A percentile compares a stretch with the other conserved stretches of the same genome.
These are phyloP conservation scores for Nyctanthes arbortristis DNA, from an alignment of 257 asterid species.

Conservation along the genomic window DNA sequence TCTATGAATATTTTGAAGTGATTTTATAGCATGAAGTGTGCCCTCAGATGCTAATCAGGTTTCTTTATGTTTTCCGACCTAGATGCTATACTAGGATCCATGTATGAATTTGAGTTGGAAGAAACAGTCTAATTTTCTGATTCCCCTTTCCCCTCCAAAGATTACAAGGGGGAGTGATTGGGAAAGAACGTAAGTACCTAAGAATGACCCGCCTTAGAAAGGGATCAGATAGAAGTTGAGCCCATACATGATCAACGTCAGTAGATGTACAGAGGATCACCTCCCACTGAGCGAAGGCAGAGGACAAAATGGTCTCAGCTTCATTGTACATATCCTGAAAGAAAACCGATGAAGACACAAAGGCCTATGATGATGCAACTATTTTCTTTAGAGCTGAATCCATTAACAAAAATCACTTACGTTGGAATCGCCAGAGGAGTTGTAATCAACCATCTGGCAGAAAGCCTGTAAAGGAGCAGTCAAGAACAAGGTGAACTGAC, in stretches of 20 bases:
- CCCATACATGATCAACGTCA: conserved; percentile 84
- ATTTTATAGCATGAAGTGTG: neutral
- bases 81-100: neutral
- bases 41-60: no score
- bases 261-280: conserved; percentile 78
- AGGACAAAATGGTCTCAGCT: conserved; percentile 61
- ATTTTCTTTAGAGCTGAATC: conserved; percentile 17
- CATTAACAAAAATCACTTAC: conserved; percentile 41
- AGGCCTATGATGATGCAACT: conserved; percentile 10
- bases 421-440: conserved; percentile 44
- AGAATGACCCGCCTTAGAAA: conserved; percentile 82
- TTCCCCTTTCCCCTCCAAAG: neutral
- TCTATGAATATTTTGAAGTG: neutral
- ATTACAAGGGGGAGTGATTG: conserved; percentile 5
- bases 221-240: conserved; percentile 88
- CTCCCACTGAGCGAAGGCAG: conserved; percentile 92
- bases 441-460: conserved; percentile 73
- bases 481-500: conserved; percentile 93
- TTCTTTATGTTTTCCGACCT: neutral
- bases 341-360: conserved; percentile 18
- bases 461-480: conserved; percentile 90
- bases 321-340: conserved; percentile 57
- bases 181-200: conserved; percentile 50
- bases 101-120: neutral
- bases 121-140: neutral